Base-by-base conservation (phyloP, 2,329 filamentous ascomycete species). In the Fusarium penzigii region DNA sequence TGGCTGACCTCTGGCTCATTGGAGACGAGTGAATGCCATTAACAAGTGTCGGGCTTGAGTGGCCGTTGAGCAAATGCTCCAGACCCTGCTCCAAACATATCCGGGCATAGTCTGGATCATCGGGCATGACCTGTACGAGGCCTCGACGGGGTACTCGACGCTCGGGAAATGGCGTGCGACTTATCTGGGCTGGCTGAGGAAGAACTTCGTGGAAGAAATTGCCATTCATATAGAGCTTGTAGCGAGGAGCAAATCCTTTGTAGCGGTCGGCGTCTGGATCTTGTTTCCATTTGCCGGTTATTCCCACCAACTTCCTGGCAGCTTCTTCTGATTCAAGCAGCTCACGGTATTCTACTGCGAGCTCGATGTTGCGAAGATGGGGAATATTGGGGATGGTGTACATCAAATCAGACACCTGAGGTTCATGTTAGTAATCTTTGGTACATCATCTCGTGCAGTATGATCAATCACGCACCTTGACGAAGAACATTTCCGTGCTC, bases 401-500 rank as follows among this genome's bases (percentile, higher is more conserved):
- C 72, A 88, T 78, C 52, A 87, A 76, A 59, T 88, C 85, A 29
- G 83, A 84, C 48, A 83, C 74, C 83, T 86, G 25, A 57, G 2
- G 40, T 5, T 32, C 4, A 17, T 42, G 45, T 66, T 52, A 61
- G 52, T 29, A 36, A 17, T 11, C 41, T 25, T 25, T 25, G 20
- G n/a, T 39, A 32, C 49, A 17, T 10, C 9, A 6, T 34, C 14
- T 25, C 39, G 29, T 34, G 20, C 29, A 36, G 10, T 11, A 36
- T 12, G 10, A 3, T 36, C 11, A 11, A 11, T 36, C 9, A 55
- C 74, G 56, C 70, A 86, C 83, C 76, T 85, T 87, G 56, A 88
- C 80, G 62, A 87, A 87, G 66, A 87, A 88, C 76, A 87, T 77
- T 59, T 87, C 80, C 64, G 81, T 79, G 16, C 77, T 75, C 53